Conservation (phyloP, 768 basidiomycete species). For the Collybia sordida region DNA sequence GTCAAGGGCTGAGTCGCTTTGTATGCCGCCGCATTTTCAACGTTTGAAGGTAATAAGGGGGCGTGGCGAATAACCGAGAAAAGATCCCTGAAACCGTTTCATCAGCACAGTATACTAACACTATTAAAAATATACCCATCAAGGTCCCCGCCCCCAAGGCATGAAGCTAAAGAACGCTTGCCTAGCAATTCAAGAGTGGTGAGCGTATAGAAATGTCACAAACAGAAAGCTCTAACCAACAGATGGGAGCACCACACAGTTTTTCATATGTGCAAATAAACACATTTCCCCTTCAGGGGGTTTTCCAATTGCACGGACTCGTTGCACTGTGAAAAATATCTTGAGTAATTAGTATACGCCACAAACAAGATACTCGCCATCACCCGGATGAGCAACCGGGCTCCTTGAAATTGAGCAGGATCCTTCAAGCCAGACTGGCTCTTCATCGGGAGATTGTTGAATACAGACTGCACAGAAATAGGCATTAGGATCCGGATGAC, state of each 20-base stretch:
- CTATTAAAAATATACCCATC: constrained; percentile 54
- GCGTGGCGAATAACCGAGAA: constrained; percentile 62
- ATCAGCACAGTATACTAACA: not conserved
- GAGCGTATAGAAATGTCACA: not conserved
- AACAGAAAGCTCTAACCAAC: constrained; percentile 37
- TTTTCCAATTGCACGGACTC: constrained; percentile 68
- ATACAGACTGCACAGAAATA: constrained; percentile 47
- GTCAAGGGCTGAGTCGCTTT: constrained; percentile 30
- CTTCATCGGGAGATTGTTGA: constrained; percentile 45
- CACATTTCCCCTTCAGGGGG: constrained; percentile 58
- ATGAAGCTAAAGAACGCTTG: constrained; percentile 61
- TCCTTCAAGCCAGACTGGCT: constrained; percentile 60
- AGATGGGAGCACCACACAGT: constrained; percentile 71
- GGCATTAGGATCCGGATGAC: constrained; percentile 4
- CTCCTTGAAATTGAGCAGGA: constrained; percentile 64
- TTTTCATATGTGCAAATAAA: constrained; percentile 59
- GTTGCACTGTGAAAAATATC: constrained; percentile 47
- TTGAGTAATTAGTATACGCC: constrained; percentile 2
- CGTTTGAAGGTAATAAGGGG: constrained; percentile 51
- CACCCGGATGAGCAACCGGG: constrained; percentile 76
- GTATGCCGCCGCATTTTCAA: constrained; percentile 56
- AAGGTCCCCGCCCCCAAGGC: constrained; percentile 75
- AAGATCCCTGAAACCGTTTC: constrained; percentile 45
- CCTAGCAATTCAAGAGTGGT: constrained; percentile 32
- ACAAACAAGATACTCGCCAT: constrained; percentile 39